Evolutionary conservation across 331 rosid genomes (phyloP).

Genomic region (Pyracantha coccinea): DNA sequence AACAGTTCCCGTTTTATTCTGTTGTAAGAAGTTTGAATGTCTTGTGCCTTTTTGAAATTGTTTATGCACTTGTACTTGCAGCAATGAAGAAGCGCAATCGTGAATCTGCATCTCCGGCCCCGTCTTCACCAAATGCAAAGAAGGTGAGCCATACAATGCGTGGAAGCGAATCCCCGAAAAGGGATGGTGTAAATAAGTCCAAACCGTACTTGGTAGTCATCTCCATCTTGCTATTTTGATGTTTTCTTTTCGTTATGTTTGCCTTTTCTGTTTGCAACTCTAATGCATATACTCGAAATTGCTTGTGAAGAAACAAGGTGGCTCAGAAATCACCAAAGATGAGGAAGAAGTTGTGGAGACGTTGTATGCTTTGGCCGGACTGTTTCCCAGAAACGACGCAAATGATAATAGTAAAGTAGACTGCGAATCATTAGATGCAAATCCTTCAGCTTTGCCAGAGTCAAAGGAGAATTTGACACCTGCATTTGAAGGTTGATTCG

Average conservation of each 20-base stretch:
- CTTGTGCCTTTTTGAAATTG: not conserved
- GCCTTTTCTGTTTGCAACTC: too few species aligned
- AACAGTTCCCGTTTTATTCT: not conserved
- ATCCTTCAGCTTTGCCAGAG: slow-evolving; percentile 27
- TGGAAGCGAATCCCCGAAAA: slow-evolving; percentile 10
- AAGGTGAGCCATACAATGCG: slow-evolving; percentile 29
- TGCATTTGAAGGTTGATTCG: slow-evolving; percentile 38
- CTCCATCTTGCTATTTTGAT: too few species aligned
- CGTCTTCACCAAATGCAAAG: slow-evolving; percentile 34
- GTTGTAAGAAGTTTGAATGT: not conserved
- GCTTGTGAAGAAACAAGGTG: slow-evolving; percentile 44
- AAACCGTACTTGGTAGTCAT: too few species aligned
- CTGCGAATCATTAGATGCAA: slow-evolving; percentile 21
- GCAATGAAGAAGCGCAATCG: slow-evolving; percentile 67
- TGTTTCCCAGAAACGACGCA: slow-evolving; percentile 43
- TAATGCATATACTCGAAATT: slow-evolving; percentile 1
- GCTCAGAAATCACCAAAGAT: slow-evolving; percentile 55
- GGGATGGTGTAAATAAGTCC: too few species aligned
- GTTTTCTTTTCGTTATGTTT: too few species aligned
- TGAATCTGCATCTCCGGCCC: slow-evolving; percentile 37
- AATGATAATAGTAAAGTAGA: slow-evolving; percentile 19
- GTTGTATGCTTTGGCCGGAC: slow-evolving; percentile 66
- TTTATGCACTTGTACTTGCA: slow-evolving; percentile 3
- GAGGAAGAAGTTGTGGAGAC: slow-evolving; percentile 89
- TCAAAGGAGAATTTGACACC: slow-evolving; percentile 22